Percentiles rank a stretch among this genome's conserved stretches.
Evolutionary conservation across 345 rosid species (phyloP).

Genomic region (Eucalyptus erythrocorys): DNA sequence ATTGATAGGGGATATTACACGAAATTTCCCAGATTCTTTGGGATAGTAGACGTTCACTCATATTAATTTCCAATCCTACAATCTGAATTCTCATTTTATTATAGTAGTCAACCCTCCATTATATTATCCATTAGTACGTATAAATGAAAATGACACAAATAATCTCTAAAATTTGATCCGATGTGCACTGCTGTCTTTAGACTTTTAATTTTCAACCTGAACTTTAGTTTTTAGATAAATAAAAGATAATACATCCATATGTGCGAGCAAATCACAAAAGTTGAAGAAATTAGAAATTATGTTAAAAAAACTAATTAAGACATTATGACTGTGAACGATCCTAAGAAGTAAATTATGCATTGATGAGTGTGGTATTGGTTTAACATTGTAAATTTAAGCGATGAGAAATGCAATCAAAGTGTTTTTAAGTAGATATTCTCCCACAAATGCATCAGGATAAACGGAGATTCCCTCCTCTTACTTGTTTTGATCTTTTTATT

Average conservation of each 20-base stretch:
- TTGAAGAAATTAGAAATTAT: neutral
- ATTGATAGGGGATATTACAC: neutral
- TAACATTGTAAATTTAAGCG: neutral
- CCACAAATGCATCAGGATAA: neutral
- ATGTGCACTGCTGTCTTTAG: neutral
- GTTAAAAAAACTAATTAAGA: neutral
- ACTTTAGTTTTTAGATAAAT: neutral
- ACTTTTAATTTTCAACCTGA: neutral
- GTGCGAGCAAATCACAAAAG: neutral
- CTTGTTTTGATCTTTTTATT: neutral
- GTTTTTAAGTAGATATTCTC: neutral
- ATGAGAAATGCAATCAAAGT: neutral
- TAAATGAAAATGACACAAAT: neutral
- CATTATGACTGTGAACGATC: neutral
- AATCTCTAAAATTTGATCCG: neutral
- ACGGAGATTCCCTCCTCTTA: neutral
- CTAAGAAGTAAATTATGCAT: neutral
- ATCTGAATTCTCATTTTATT: neutral
- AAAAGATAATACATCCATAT: neutral
- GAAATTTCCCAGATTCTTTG: neutral
- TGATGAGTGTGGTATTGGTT: neutral
- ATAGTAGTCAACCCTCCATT: accelerated
- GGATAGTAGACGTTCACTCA: neutral
- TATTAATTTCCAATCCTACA: neutral
- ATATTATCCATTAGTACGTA: neutral